These are phyloP conservation scores for Nicotiana benthamiana DNA, from an alignment of 257 asterid genomes.

Conservation along the genomic window DNA sequence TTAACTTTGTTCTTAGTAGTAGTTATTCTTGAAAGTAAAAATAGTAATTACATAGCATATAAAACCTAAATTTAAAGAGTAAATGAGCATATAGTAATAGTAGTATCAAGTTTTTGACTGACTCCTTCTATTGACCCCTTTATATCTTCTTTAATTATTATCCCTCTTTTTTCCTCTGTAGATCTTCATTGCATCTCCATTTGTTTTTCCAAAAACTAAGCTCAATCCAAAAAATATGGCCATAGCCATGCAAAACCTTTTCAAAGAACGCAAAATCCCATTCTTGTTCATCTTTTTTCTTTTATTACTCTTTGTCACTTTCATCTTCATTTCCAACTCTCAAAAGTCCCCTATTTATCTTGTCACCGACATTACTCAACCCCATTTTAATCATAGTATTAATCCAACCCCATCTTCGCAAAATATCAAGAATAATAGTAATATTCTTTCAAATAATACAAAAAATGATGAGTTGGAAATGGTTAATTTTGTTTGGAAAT, in stretches of 20 bases:
- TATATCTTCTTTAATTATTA: no score
- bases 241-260: conserved; percentile 31
- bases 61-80: neutral
- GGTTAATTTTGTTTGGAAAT: conserved; percentile 32
- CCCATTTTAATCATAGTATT: neutral
- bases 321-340: conserved; percentile 58
- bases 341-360: conserved; percentile 35
- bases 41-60: no score
- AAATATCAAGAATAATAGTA: neutral
- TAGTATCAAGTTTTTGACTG: neutral
- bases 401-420: neutral
- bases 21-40: no score
- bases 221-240: conserved; percentile 30
- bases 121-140: neutral
- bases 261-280: conserved; percentile 69
- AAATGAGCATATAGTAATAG: no score
- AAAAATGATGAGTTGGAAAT: neutral
- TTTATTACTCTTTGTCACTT: conserved; percentile 48
- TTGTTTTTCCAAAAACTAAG: neutral
- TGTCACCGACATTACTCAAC: conserved; percentile 26
- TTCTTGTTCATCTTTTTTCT: conserved; percentile 57
- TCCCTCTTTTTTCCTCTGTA: neutral
- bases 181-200: neutral
- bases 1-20: no score
- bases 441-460: no score